Base-by-base conservation (phyloP, 2,329 filamentous ascomycete genomes). In the Penicillium sp. region DNA sequence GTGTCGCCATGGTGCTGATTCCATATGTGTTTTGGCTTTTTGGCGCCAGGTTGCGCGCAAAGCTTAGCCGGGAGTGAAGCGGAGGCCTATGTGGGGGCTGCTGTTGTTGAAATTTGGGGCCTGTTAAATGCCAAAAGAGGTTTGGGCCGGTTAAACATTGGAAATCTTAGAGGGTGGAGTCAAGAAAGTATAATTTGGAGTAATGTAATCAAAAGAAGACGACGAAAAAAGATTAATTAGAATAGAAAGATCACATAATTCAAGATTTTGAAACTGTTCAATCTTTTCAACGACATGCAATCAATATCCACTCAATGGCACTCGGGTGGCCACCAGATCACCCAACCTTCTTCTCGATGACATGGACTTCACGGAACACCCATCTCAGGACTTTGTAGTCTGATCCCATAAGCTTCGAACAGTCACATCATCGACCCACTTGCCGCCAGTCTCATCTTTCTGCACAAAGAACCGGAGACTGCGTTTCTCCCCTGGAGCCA, bases 321-420 rank as follows among this genome's bases (percentile, higher is more conserved):
- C 24, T 4, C 4, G 24, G 8, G 8, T 27, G 24, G 24, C 4
- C 5, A 27, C 24, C 24, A 27, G 8, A 8, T 8, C 24, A 27
- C 3, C 4, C 24, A 27, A 8, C 24, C 24, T 5, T 27, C 8
- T 6, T 27, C 24, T 8, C 24, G 24, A 27, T 7, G 24, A 27
- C 31, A 34, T 34, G 31, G 31, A 34, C 31, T 11, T 11, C 10
- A n/a, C 14, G 34, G 5, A 36, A 36, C n/a, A 36, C 4, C 21
- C 18, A 13, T 13, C 18, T 51, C 44, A 48, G 24, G 4, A 4
- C 10, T 21, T 47, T 3, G 57, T 65, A 7, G 61, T 68, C 52
- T 72, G 70, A 59, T 84, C 76, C 80, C 81, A 85, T 46, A 85
- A 67, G 64, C 81, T 84, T 54, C 73, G 66, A 47, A 81, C 81